These are phyloP conservation scores for Saturnispora ahearnii DNA, from an alignment of 805 yeast species.

Conservation along the genomic window DNA sequence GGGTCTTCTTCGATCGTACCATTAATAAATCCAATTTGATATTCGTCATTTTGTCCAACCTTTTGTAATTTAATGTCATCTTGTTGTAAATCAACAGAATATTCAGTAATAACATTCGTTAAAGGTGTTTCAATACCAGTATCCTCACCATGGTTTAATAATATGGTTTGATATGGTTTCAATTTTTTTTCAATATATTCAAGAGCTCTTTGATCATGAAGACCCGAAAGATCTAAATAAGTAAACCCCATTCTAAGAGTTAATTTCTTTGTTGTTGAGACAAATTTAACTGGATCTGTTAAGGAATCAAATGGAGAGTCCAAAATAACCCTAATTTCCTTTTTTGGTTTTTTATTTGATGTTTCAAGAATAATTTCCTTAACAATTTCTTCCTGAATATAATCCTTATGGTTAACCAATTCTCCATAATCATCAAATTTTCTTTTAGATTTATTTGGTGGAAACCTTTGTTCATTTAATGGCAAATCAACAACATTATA, in stretches of 20 bases:
- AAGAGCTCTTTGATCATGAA: constrained; percentile 9
- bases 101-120: constrained; percentile 4
- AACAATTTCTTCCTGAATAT: constrained; percentile 24
- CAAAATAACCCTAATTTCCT: not conserved
- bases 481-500: constrained; percentile 43
- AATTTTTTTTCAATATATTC: constrained; percentile 5
- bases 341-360: not conserved
- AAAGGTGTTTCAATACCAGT: not conserved
- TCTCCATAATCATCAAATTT: constrained; percentile 86
- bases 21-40: constrained; percentile 6
- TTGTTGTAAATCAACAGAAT: constrained; percentile 2
- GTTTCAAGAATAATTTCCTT: constrained; percentile 7
- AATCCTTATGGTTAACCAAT: constrained; percentile 56
- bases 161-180: constrained; percentile 7
- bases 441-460: constrained; percentile 48
- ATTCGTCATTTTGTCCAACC: constrained; percentile 3
- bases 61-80: constrained; percentile 2
- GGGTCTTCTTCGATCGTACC: constrained; percentile 1
- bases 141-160: not conserved
- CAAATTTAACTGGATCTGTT: constrained; percentile 6
- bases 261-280: constrained; percentile 2
- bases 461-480: constrained; percentile 64
- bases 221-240: constrained; percentile 7
- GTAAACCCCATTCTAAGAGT: constrained; percentile 6
- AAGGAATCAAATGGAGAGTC: constrained; percentile 5